Base-by-base conservation (phyloP, 371 early-diverging fungal species). In the Caulochytrium protostelioides region DNA sequence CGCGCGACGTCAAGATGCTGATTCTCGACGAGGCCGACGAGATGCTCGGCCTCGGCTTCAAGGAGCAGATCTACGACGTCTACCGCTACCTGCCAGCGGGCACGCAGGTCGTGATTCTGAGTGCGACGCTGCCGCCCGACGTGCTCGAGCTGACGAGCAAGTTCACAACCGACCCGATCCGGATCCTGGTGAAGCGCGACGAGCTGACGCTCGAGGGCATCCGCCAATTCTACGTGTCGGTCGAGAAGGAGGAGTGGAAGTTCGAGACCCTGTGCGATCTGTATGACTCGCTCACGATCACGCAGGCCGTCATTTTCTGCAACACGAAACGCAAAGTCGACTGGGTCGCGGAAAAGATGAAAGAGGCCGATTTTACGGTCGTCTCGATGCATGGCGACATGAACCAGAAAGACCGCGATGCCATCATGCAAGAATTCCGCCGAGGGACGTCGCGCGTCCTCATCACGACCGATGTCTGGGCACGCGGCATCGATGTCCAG, bases 201-300 rank as follows among this genome's bases (percentile, higher is more conserved):
- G 98, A 98, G 59, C 71, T 98, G 61, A 98, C 99, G n/a, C 64
- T 99, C 26, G 97, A 97, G 65, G 99, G 98, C 43, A 98, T 99
- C 57, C 89, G 90, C 52, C 99, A 99, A 55, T 98, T 94, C 72
- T 98, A 80, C 62, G 82, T 98, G 10, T 78, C 85, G 27, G 83
- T 98, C 7, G 98, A 94, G 54, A 72, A 74, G 52, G 87, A 84
- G 58, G 92, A 82, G 50, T 87, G 77, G 85, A 95, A 83, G 57
- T 81, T 84, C 40, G 87, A 81, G 59, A 98, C 90, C 14, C 70
- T 86, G 28, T 86, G 80, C 50, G 97, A 98, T 59, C 55, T 99
- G 24, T 97, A 95, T 63, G 84, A 85, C 50, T 86, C 87, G 14
- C 52, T 91, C 34, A 81, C 81, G 23, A 82, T 98, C 48, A 86